Base-by-base conservation (phyloP, 2,329 filamentous ascomycete species). In the Aulographum hederae region DNA sequence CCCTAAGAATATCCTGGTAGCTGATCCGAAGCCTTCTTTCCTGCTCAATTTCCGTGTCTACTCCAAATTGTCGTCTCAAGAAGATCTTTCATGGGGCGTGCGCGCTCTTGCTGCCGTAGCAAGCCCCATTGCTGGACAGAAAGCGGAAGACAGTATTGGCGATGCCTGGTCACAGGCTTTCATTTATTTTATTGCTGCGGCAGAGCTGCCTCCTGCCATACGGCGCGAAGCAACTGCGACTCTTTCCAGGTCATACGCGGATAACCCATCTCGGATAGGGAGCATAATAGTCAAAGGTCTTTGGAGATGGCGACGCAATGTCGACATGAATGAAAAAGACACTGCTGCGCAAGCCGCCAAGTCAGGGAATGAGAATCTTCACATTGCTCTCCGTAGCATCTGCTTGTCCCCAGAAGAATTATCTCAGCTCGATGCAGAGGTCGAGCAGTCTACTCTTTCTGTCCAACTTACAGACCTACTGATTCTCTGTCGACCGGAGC, bases 21-120 rank as follows among this genome's bases (percentile, higher is more conserved):
- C 73, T 23, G 72, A 75, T n/a, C 73, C 80, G 0, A 93, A 92
- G 49, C 74, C 79, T 11, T 92, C 86, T 0, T 89, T 92, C 50
- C 59, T 95, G 14, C 63, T 95, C 4, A 93, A 80, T 44, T 67
- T 78, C 20, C 77, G 79, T 38, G 70, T 93, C 4, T 95, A 89
- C 53, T 73, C 75, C 23, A 94, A 93, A 47, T 46, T 93, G 16
- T 63, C 66, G 2, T 56, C 63, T 1, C 72, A 77, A 34, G 78
- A 85, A 32, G 89, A 98, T 43, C 60, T 84, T 14, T 61, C 60
- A 33, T 94, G 89, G 80, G 66, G 80, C 32, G 60, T 74, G 26
- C 69, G 72, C 39, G 76, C 82, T 18, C 58, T 95, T 30, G 58
- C 67, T 12, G 67, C 73, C 17, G 56, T 77, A 12, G 65, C 73